Conservation (phyloP, 75 land plant species). For the Cunninghamia lanceolata region DNA sequence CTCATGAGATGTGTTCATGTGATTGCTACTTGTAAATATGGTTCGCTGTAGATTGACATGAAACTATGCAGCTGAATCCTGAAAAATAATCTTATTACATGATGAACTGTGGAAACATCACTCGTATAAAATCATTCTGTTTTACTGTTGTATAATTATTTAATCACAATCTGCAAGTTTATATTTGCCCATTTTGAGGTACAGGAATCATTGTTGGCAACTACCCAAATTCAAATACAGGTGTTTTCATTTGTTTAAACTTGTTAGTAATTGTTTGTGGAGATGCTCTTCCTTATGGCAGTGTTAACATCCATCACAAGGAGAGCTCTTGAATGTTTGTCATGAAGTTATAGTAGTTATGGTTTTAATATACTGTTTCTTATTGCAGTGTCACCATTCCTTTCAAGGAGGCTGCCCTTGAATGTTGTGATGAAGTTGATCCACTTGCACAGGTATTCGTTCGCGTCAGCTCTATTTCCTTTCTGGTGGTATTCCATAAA, state of each 20-base stretch:
- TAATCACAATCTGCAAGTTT: background rate
- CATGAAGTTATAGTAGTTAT: conserved; percentile 22
- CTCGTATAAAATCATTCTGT: background rate
- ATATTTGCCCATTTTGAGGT: background rate
- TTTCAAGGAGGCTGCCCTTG: conserved; percentile 80
- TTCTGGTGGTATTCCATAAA: background rate
- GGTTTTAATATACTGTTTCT: background rate
- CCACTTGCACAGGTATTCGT: conserved; percentile 68
- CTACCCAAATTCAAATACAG: background rate
- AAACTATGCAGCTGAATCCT: too few species aligned
- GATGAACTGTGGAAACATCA: too few species aligned
- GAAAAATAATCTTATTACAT: too few species aligned
- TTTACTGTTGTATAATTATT: conserved; percentile 4
- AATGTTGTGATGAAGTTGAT: conserved; percentile 87
- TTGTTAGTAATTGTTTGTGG: background rate
- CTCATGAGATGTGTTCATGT: too few species aligned
- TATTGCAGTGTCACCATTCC: conserved; percentile 88
- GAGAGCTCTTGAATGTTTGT: conserved; percentile 38
- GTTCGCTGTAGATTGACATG: too few species aligned
- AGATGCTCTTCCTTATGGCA: conserved; percentile 6
- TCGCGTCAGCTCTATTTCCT: background rate
- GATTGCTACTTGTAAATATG: too few species aligned
- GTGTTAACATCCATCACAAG: conserved; percentile 43
- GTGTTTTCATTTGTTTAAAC: background rate
- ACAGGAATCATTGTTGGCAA: background rate